A percentile compares a stretch with the other conserved stretches of the same genome.
phyloP scores from a whole-genome alignment of 148 eudicot species.

The Diospyros lotus region DNA sequence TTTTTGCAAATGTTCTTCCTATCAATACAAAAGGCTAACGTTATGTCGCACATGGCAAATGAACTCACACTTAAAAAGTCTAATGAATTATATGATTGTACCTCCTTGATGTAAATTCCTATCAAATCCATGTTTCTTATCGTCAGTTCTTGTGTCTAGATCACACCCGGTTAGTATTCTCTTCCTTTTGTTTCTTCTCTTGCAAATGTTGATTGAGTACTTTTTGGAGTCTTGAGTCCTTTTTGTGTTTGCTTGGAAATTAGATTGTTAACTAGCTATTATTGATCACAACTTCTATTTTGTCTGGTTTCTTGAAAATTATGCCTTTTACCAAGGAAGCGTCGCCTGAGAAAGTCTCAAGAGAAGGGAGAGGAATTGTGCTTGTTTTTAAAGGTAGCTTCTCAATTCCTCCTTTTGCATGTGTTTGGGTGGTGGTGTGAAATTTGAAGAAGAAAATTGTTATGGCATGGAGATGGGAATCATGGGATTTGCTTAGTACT shows the following conservation, averaged over 20 bases:
- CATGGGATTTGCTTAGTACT: too few species aligned
- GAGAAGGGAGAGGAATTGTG: neutral
- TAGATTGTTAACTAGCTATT: neutral
- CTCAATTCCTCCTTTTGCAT: neutral
- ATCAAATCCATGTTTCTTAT: conserved; percentile 85
- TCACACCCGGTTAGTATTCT: conserved; percentile 77
- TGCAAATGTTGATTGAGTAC: neutral
- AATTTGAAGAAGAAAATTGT: neutral
- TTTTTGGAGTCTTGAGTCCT: neutral
- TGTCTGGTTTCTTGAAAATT: neutral
- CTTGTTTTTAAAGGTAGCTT: neutral
- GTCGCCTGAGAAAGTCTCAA: conserved; percentile 37
- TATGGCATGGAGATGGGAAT: too few species aligned
- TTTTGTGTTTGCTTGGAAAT: neutral
- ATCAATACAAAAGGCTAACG: too few species aligned
- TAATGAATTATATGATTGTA: too few species aligned
- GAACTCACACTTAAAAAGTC: too few species aligned
- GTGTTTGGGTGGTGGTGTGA: neutral
- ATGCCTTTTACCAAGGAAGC: conserved; percentile 48
- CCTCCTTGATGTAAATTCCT: too few species aligned
- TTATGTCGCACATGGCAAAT: too few species aligned
- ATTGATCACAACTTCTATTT: neutral
- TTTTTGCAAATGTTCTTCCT: too few species aligned
- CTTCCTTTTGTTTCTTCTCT: neutral
- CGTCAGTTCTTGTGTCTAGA: conserved; percentile 94